These are phyloP conservation scores for Thraustochytrium sp. DNA, from an alignment of 352 stramenopile species.

Conservation along the genomic window DNA sequence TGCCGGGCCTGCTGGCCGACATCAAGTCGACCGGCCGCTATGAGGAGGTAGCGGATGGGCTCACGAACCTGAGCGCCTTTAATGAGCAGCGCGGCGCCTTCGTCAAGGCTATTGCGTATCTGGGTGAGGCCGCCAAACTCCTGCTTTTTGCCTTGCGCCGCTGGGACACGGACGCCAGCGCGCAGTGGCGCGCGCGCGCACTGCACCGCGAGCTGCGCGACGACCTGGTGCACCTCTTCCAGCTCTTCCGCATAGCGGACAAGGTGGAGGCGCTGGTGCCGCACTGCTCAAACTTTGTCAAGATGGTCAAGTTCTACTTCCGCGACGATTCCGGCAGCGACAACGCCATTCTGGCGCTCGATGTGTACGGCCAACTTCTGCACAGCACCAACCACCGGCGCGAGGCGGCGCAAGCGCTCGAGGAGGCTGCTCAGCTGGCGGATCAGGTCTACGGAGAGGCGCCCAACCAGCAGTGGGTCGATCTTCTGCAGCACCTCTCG, in stretches of 20 bases:
- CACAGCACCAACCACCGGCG: background rate
- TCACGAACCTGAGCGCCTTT: background rate
- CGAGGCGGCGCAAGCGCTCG: background rate
- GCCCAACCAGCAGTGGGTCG: constrained; percentile 13
- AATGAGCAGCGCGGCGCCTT: background rate
- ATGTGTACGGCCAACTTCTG: background rate
- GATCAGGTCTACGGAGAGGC: background rate
- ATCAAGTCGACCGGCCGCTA: background rate
- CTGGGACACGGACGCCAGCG: background rate
- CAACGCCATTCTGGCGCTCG: background rate
- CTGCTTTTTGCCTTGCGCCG: background rate
- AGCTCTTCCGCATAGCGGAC: background rate
- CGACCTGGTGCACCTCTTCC: constrained; percentile 25
- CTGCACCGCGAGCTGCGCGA: background rate
- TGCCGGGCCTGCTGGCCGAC: background rate
- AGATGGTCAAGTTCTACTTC: constrained; percentile 37
- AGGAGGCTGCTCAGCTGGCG: background rate
- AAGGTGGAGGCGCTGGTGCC: background rate
- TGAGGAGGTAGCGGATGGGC: background rate
- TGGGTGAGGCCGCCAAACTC: background rate
- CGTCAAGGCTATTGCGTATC: constrained; percentile 1
- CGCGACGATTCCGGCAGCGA: background rate
- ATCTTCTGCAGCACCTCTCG: background rate
- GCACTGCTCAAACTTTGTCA: constrained; percentile 38
- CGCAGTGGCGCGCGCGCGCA: background rate